phyloP scores from a whole-genome alignment of 2,329 filamentous ascomycete genomes.

The Alternaria arborescens region DNA sequence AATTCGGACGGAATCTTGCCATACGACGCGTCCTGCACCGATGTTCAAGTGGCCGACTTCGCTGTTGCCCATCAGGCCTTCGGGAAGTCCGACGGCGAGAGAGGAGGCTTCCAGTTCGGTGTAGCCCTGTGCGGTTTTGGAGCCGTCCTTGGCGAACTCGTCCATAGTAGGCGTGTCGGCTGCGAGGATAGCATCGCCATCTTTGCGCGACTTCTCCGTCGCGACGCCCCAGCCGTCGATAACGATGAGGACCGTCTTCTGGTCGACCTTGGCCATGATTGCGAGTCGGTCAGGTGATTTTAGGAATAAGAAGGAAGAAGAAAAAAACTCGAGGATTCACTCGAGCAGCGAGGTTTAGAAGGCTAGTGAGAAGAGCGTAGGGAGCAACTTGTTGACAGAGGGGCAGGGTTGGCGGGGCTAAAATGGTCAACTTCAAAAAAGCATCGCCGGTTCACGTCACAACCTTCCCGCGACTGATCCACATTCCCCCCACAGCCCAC shows the following conservation, averaged over 20 bases:
- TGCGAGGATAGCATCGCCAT: conserved; percentile 94
- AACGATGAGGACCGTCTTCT: conserved; percentile 82
- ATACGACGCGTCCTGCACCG: conserved; percentile 94
- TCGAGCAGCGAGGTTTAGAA: neutral
- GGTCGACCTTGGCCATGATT: conserved; percentile 72
- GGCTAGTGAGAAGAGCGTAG: conserved; percentile 10
- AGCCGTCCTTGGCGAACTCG: conserved; percentile 71
- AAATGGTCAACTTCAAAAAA: conserved; percentile 16
- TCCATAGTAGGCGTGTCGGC: conserved; percentile 97
- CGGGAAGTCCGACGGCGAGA: conserved; percentile 91
- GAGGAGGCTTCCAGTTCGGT: conserved; percentile 95
- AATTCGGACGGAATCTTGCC: conserved; percentile 95
- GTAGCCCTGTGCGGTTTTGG: conserved; percentile 81
- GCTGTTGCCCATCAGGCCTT: conserved; percentile 98
- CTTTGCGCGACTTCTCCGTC: conserved; percentile 77
- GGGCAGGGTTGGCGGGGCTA: conserved; percentile 38
- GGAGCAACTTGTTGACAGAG: conserved; percentile 33
- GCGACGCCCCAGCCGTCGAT: conserved; percentile 99
- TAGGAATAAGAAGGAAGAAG: neutral
- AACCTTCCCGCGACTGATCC: conserved; percentile 19
- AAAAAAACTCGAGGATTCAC: neutral
- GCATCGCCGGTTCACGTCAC: conserved; percentile 36
- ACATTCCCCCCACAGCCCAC: conserved; percentile 32
- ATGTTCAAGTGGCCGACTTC: conserved; percentile 99
- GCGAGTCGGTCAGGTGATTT: conserved; percentile 27